Base-by-base conservation (phyloP, 2,329 filamentous ascomycete genomes). In the Balansia obtecta region DNA sequence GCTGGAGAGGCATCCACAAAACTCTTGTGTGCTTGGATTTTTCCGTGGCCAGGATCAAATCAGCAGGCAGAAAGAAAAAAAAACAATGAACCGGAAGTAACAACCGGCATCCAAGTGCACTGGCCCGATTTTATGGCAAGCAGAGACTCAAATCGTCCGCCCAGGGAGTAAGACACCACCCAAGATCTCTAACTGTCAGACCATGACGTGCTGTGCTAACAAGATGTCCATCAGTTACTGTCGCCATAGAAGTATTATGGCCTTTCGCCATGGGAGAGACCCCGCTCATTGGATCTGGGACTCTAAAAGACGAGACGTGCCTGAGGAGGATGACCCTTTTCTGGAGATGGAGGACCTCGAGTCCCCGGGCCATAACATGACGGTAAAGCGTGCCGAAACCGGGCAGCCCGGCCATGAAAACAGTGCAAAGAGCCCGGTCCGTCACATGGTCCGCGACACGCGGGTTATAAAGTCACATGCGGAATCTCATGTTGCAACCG, bases 391-490 rank as follows among this genome's bases (percentile, higher is more conserved):
- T n/a, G 0, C 34, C 20, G 4, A 32, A 15, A 13, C 13, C 18
- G 8, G 18, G 18, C 11, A 40, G 16, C n/a, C n/a, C 12, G 34
- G 15, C 34, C 34, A 6, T 7, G 8, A 27, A 37, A 37, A 10
- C 33, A 37, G 3, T 3, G 18, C 38, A 9, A 20, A 32, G 37
- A 41, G n/a, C 13, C 13, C 34, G 4, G 4, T 2, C 1, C 22
- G 16, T 27, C 38, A 16, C 11, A 33, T 33, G 38, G 38, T n/a
- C 7, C 20, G 11, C 6, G 46, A 48, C n/a, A 42, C 46, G 13
- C 38, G 46, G 20, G 38, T 48, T 39, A 15, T 42, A 16, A 48
- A 48, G 39, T 48, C 46, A n/a, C 18, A 42, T n/a, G 30, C 12
- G 2, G 11, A 4, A 13, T 33, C 38, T 4, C 46, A 48, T 8